phyloP scores from a whole-genome alignment of 1,139 yeast genomes.

The Pneumocystis oryctolagi region DNA sequence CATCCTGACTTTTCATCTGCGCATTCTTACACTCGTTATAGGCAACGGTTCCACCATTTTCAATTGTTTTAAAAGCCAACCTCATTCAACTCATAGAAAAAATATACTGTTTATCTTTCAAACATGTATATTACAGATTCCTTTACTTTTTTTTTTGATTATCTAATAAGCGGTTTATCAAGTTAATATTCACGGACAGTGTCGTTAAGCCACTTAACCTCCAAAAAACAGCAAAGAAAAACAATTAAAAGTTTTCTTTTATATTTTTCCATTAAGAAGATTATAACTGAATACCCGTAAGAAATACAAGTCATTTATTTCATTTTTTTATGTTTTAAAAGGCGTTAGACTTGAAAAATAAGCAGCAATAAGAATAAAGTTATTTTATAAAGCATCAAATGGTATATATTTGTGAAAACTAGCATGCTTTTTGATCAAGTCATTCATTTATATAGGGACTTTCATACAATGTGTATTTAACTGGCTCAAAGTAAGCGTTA shows the following conservation, averaged over 20 bases:
- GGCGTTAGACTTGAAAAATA: background rate
- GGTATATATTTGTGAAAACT: background rate
- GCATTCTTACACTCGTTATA: background rate
- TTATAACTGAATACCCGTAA: background rate
- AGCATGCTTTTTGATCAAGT: slow-evolving; percentile 20
- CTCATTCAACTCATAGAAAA: background rate
- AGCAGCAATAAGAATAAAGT: background rate
- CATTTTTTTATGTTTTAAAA: background rate
- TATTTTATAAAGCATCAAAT: background rate
- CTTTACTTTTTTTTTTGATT: background rate
- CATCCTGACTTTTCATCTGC: background rate
- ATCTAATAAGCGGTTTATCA: background rate
- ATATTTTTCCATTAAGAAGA: background rate
- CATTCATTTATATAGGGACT: slow-evolving; percentile 27
- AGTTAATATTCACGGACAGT: background rate
- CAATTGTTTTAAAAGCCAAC: background rate
- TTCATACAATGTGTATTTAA: slow-evolving; percentile 23
- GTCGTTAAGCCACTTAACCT: background rate
- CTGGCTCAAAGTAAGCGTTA: slow-evolving; percentile 6
- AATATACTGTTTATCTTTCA: background rate
- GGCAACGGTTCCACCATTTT: background rate
- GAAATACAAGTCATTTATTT: background rate
- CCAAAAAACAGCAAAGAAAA: background rate
- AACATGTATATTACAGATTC: background rate
- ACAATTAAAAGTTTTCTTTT: background rate